phyloP scores from a whole-genome alignment of 495 filamentous ascomycete genomes.

The Penicillium canariense region DNA sequence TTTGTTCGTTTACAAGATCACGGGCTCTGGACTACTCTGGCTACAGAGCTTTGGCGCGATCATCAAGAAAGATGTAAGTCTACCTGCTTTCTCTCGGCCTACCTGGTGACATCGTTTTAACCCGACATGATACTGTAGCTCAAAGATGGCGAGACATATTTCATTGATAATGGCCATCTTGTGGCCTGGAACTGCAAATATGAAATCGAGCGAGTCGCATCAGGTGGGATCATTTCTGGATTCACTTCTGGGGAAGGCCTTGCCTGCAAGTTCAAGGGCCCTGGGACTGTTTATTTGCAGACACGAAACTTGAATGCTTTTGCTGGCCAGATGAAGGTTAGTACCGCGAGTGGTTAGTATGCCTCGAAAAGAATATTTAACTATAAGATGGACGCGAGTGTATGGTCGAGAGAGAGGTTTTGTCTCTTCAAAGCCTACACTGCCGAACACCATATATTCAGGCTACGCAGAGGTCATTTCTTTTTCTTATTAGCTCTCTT shows the following conservation, averaged over 20 bases:
- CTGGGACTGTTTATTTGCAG: slow-evolving; percentile 90
- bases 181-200: slow-evolving; percentile 99
- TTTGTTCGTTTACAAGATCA: slow-evolving; percentile 85
- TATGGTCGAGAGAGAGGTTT: no score
- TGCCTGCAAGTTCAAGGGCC: slow-evolving; percentile 90
- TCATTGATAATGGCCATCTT: slow-evolving; percentile 92
- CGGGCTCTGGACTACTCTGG: slow-evolving; percentile 77
- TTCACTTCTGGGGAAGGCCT: slow-evolving; percentile 79
- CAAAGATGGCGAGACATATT: slow-evolving; percentile 74
- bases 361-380: not conserved
- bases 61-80: slow-evolving; percentile 86
- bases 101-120: slow-evolving; percentile 8
- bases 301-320: slow-evolving; percentile 78
- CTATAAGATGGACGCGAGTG: not conserved
- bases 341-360: slow-evolving; percentile 24
- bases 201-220: slow-evolving; percentile 77
- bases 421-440: no score
- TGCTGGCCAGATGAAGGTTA: slow-evolving; percentile 38
- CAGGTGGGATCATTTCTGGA: slow-evolving; percentile 81
- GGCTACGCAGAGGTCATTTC: not conserved
- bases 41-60: slow-evolving; percentile 92
- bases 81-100: not conserved
- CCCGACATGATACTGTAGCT: slow-evolving; percentile 47
- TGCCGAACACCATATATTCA: not conserved
- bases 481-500: not conserved